phyloP scores from a whole-genome alignment of 805 yeast genomes.

The Saturnispora sekii region DNA sequence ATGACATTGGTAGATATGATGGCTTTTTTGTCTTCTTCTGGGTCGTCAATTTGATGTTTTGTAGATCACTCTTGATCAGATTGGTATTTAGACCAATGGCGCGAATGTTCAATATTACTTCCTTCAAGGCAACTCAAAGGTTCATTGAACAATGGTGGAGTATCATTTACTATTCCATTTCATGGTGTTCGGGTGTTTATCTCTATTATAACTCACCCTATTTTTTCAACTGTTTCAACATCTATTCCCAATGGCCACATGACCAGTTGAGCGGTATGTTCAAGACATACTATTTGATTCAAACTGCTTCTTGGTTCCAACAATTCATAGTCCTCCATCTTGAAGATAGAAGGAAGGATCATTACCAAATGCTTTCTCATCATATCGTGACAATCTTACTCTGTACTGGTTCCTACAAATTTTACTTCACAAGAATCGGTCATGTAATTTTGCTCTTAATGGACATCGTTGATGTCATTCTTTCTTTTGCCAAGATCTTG shows the following conservation, averaged over 20 bases:
- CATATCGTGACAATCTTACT: conserved; percentile 71
- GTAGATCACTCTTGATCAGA: conserved; percentile 54
- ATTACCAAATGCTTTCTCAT: conserved; percentile 78
- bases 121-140: conserved; percentile 46
- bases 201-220: conserved; percentile 52
- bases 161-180: conserved; percentile 44
- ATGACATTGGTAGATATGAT: conserved; percentile 52
- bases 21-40: conserved; percentile 42
- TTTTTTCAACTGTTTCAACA: conserved; percentile 43
- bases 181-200: conserved; percentile 48
- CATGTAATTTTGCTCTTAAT: conserved; percentile 66
- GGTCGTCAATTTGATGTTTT: conserved; percentile 45
- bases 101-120: conserved; percentile 31
- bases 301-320: conserved; percentile 72
- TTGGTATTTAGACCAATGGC: conserved; percentile 52
- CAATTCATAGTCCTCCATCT: conserved; percentile 69
- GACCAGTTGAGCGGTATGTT: conserved; percentile 39
- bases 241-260: conserved; percentile 72
- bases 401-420: conserved; percentile 61
- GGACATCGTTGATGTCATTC: conserved; percentile 73
- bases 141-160: conserved; percentile 88
- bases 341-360: conserved; percentile 75
- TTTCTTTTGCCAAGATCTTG: conserved; percentile 66
- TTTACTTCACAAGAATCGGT: conserved; percentile 68
- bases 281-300: conserved; percentile 63